Conservation (phyloP, 306 rosid species). For the Cyamopsis tetragonoloba region DNA sequence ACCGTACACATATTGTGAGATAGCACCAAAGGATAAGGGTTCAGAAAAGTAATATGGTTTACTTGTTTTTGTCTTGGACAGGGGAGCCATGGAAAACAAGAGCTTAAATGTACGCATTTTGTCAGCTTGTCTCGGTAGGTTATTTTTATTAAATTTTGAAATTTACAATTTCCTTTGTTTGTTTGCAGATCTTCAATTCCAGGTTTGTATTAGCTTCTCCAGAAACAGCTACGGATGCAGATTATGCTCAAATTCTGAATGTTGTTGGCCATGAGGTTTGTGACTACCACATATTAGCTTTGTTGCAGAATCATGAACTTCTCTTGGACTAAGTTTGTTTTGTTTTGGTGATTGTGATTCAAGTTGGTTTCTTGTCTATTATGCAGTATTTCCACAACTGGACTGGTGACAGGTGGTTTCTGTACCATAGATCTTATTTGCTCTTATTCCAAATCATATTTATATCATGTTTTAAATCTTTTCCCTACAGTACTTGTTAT, state of each 20-base stretch:
- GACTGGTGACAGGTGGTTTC: conserved; percentile 93
- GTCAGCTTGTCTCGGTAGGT: conserved; percentile 14
- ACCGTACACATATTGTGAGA: conserved; percentile 11
- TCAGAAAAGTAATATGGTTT: conserved; percentile 13
- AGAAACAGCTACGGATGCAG: conserved; percentile 84
- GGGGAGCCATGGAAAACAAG: conserved; percentile 99
- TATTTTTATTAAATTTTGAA: neutral
- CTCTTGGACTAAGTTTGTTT: conserved; percentile 5
- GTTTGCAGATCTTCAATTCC: conserved; percentile 80
- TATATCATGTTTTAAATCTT: conserved; percentile 8
- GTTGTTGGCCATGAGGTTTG: conserved; percentile 99
- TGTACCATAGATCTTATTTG: neutral
- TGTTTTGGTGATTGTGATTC: conserved; percentile 18
- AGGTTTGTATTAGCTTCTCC: conserved; percentile 97
- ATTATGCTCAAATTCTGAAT: conserved; percentile 92
- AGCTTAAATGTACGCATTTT: conserved; percentile 74
- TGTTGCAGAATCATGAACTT: conserved; percentile 14
- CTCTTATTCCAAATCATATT: conserved; percentile 9
- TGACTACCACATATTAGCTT: conserved; percentile 20
- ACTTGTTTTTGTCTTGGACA: conserved; percentile 40
- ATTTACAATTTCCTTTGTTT: conserved; percentile 6
- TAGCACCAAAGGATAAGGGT: neutral
- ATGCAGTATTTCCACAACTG: conserved; percentile 99
- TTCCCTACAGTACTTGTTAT: neutral
- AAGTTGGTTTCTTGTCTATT: conserved; percentile 23